Evolutionary conservation across 805 yeast species (phyloP).

Genomic region (Metschnikowia reukaufii): DNA sequence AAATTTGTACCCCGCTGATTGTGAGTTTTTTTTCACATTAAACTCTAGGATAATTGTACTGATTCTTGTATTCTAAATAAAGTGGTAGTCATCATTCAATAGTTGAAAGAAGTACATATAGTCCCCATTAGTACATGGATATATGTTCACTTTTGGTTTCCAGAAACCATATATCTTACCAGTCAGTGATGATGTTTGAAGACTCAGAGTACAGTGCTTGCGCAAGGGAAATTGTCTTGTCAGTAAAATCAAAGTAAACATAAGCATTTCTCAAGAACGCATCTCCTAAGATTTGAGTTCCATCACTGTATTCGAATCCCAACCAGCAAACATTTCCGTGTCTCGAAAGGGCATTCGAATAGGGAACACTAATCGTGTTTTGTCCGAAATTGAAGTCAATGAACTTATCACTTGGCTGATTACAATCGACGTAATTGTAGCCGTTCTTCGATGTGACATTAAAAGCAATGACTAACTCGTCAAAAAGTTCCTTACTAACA

Average conservation of each 20-base stretch:
- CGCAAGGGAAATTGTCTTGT: constrained; percentile 16
- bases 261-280: constrained; percentile 21
- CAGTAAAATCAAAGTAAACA: constrained; percentile 19
- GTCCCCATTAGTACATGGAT: no score
- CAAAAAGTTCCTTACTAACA: constrained; percentile 8
- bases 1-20: no score
- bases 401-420: constrained; percentile 16
- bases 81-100: no score
- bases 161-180: no score
- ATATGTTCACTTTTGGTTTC: no score
- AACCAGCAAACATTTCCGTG: constrained; percentile 10
- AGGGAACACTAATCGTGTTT: constrained; percentile 9
- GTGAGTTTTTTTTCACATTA: no score
- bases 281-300: constrained; percentile 17
- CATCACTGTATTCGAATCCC: constrained; percentile 12
- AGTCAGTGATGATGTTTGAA: constrained; percentile 14
- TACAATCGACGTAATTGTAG: constrained; percentile 12
- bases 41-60: no score
- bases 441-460: constrained; percentile 5
- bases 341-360: constrained; percentile 10
- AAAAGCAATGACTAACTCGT: constrained; percentile 12
- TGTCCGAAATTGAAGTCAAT: constrained; percentile 15
- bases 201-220: constrained; percentile 12
- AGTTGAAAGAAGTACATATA: no score
- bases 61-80: no score